These are phyloP conservation scores for Jatropha multifida DNA, from an alignment of 441 rosid species.

Conservation along the genomic window DNA sequence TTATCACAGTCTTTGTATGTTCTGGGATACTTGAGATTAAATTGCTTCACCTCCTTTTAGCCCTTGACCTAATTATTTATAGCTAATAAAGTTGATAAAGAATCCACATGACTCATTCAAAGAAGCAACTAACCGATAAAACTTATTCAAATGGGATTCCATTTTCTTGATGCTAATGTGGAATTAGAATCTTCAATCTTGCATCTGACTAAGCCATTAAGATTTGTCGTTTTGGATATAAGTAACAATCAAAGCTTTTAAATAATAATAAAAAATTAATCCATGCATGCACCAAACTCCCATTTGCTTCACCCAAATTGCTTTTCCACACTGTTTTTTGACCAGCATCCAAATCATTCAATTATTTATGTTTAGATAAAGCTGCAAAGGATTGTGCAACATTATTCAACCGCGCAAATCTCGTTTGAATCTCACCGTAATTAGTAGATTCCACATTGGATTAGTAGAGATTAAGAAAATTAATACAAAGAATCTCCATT, in stretches of 20 bases:
- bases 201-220: neutral
- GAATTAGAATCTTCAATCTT: slow-evolving; percentile 2
- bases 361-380: neutral
- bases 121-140: slow-evolving; percentile 17
- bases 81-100: too few relatives aligned
- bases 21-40: slow-evolving; percentile 16
- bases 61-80: slow-evolving; percentile 28
- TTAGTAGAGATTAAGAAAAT: too few relatives aligned
- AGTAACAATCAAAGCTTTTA: slow-evolving; percentile 17
- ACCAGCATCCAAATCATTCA: neutral
- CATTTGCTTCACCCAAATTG: slow-evolving; percentile 8
- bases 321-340: slow-evolving; percentile 21
- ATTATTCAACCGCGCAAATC: too few relatives aligned
- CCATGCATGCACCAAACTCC: slow-evolving; percentile 25
- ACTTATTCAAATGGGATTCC: slow-evolving; percentile 13
- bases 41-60: slow-evolving; percentile 39
- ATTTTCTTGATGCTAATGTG: slow-evolving; percentile 3
- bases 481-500: too few relatives aligned
- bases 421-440: too few relatives aligned
- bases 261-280: neutral
- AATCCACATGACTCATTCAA: slow-evolving; percentile 10
- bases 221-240: neutral
- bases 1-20: slow-evolving; percentile 42
- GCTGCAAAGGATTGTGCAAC: neutral
- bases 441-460: too few relatives aligned